Evolutionary conservation across 352 stramenopile genomes (phyloP), one percentile per base, ranked within the genome.

Genomic region (Pythium apleroticum): DNA sequence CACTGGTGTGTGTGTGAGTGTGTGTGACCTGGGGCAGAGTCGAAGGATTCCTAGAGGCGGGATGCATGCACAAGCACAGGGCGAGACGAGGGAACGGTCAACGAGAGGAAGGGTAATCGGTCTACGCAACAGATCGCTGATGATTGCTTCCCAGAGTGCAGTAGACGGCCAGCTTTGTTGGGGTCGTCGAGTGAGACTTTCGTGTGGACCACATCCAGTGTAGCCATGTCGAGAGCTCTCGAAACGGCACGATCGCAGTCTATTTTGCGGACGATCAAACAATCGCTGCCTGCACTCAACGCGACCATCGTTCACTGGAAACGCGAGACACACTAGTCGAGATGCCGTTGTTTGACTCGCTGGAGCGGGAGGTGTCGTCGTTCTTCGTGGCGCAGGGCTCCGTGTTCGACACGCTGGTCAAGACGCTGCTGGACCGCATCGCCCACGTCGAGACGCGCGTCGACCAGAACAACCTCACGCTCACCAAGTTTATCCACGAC

Each of bases 331-430:
- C 50, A 22, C 19, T n/a, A 37, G n/a, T 25, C 39, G n/a, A 30
- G 27, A 89, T 90, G 80, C 71, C 81, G 74, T 75, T 90, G 31
- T 90, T 90, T 63, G 81, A 89, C 48, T 67, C 66, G 35, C 75
- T 90, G 39, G 81, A 90, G 70, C 67, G 67, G 49, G 80, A 90
- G 52, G 68, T 88, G 28, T 70, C 81, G 27, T 71, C 74, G 60
- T 88, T 88, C 76, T 87, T 89, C 33, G 80, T 90, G 20, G 79
- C 81, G n/a, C 80, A 90, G 43, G 81, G 81, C 35, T 78, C 79
- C n/a, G 78, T 88, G 41, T 84, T 89, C 31, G 81, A 89, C 55
- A 45, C 73, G 50, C 69, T 90, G 53, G 67, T 88, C 39, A 80
- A 77, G 59, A 80, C 69, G 31, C 50, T 89, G 22, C 75, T 90